Evolutionary conservation across 257 asterid species (phyloP), one percentile per base, ranked within the genome.

Genomic region (Nyctanthes arbortristis): DNA sequence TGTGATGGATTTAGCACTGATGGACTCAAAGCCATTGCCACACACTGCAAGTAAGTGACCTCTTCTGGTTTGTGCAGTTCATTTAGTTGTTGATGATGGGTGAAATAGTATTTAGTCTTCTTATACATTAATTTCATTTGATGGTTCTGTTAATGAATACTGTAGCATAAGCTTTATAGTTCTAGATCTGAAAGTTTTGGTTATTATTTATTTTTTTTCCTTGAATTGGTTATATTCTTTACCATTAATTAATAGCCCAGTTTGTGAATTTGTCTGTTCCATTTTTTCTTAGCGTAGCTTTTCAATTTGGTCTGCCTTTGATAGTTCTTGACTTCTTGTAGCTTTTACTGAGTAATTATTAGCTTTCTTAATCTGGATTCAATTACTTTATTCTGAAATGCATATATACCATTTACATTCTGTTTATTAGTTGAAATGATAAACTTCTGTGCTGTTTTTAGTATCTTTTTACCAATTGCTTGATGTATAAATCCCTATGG

Each of bases 1-100:
- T 87, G 93, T 54, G 93, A 87, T 61, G 93, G 90, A 0, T 87
- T 87, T 69, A 82, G 87, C 61, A 79, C 80, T 18, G 76, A 80
- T 25, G 93, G 93, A 68, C 81, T 87, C 65, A 69, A 77, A 74
- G 73, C 80, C 78, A 76, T 87, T 24, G 79, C 87, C 45, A 61
- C 82, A 18, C 71, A 82, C 69, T 87, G 93, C 84, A 77, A 73
- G 93, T 87, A 75, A 66, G 73, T 32, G 28, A 18, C 57, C 39
- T 56, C 66, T 6, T 29, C 28, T 31, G 36, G 14, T 43, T 28
- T 73, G 29, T n/a, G n/a, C n/a, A 32, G 56, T 65, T 31, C 14
- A 54, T 20, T 27, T 14, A 10, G 14, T 22, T 52, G 28, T 25
- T 24, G n/a, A 52, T 3, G 31, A 24, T 52, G 30, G 24, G 22